Evolutionary conservation across 371 early-diverging fungal species (phyloP), one percentile per base, ranked within the genome.

Genomic region (Mortierella sp.): DNA sequence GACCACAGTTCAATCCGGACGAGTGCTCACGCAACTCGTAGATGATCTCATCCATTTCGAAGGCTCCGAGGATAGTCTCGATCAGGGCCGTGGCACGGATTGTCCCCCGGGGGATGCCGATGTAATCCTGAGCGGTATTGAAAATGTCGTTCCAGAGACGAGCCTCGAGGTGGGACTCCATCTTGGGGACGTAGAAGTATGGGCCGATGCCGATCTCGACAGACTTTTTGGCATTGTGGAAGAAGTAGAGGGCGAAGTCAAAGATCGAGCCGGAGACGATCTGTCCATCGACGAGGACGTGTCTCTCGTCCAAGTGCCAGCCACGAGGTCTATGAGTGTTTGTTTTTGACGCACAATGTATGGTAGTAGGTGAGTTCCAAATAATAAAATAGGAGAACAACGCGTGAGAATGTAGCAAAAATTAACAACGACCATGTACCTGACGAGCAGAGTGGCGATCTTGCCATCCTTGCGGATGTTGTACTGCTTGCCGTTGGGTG

Each of bases 41-140:
- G 80, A 97, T 95, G 75, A 97, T 95, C 81, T 97, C 97, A 57
- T 97, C 97, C 97, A 97, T 97, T 80, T 97, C 95, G 80, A 92
- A 97, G n/a, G 95, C 92, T 11, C 95, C 97, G 44, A 93, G 80
- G 68, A 97, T 94, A 50, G 97, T 97, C 82, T 97, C 97, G 72
- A 97, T 97, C 72, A 97, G 83, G 26, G 95, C 95, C 19, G 97
- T 97, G 43, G 87, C 97, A 60, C 97, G 93, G 78, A 97, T 95
- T 43, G 96, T 95, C 14, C 97, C 97, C 50, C 97, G 90, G 17
- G 94, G 94, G 34, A 96, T 80, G 50, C 82, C 86, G 32, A 96
- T 59, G 82, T 86, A 84, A 81, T 96, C 97, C 83, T 97, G 97
- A 14, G 96, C 85, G 7, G 90, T 75, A 82, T 95, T 94, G 87